A percentile compares a stretch with the other conserved stretches of the same genome.
These are phyloP conservation scores for Leishmania amazonensis DNA, from an alignment of 208 protist species.

Conservation along the genomic window DNA sequence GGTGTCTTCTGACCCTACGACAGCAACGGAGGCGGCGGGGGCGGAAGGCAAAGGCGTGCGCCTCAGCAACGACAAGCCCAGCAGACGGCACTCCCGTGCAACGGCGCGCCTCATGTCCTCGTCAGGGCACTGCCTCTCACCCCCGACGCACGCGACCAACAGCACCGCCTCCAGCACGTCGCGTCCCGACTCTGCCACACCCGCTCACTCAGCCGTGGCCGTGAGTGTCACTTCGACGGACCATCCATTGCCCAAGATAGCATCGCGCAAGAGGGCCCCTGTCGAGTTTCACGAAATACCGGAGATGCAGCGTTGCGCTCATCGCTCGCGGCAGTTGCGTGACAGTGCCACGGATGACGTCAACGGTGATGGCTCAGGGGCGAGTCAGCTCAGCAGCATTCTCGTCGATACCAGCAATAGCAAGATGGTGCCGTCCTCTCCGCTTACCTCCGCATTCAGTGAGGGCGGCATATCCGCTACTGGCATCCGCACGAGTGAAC, in stretches of 20 bases:
- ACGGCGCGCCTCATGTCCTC: not conserved
- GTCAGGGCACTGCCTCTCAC: not conserved
- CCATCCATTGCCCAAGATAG: not conserved
- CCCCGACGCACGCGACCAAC: not conserved
- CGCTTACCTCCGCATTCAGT: not conserved
- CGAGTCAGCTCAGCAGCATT: conserved; percentile 2
- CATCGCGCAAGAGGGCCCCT: not conserved
- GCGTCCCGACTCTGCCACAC: not conserved
- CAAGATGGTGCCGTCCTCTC: not conserved
- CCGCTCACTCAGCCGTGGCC: not conserved
- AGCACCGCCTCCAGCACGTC: not conserved
- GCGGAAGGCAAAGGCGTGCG: not conserved
- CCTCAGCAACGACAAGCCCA: not conserved
- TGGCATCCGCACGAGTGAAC: not conserved
- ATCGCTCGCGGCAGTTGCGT: not conserved
- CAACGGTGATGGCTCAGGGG: not conserved
- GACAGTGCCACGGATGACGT: not conserved
- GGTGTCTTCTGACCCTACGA: not conserved
- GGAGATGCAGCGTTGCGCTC: not conserved
- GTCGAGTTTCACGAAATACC: not conserved
- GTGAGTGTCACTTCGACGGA: not conserved
- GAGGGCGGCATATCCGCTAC: not conserved
- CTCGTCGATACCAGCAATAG: not conserved
- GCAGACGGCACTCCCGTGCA: not conserved
- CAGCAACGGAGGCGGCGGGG: not conserved